phyloP scores from a whole-genome alignment of 148 eudicot genomes.

The Diospyros lotus region DNA sequence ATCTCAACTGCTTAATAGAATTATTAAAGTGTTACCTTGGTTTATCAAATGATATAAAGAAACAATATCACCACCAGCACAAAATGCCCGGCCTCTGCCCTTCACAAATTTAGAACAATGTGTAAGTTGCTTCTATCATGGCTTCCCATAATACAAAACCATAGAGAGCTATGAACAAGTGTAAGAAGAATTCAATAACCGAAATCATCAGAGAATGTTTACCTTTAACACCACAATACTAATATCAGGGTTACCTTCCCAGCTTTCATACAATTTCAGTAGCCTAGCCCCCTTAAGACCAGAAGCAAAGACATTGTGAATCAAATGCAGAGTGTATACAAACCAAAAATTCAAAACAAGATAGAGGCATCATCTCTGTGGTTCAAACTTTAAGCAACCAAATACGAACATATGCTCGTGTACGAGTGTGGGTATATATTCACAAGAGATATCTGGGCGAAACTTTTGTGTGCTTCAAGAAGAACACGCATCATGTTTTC shows the following conservation, averaged over 20 bases:
- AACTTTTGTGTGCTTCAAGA: not conserved
- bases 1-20: not conserved
- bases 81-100: constrained; percentile 93
- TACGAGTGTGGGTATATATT: not conserved
- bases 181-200: not conserved
- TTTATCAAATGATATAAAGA: constrained; percentile 42
- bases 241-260: constrained; percentile 73
- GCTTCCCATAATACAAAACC: not conserved
- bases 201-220: constrained; percentile 1
- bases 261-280: constrained; percentile 53
- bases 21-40: constrained; percentile 35
- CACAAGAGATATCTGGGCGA: not conserved
- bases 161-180: not conserved
- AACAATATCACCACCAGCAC: constrained; percentile 89
- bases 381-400: too few species aligned
- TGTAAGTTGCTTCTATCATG: constrained; percentile 11
- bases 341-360: not conserved
- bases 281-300: constrained; percentile 56
- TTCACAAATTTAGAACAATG: constrained; percentile 30
- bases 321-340: not conserved
- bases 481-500: too few species aligned
- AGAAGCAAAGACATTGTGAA: not conserved
- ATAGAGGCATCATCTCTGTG: not conserved
- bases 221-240: constrained; percentile 83
- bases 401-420: too few species aligned